Conservation (phyloP, 805 yeast genomes). For the Lachancea quebecensis region DNA sequence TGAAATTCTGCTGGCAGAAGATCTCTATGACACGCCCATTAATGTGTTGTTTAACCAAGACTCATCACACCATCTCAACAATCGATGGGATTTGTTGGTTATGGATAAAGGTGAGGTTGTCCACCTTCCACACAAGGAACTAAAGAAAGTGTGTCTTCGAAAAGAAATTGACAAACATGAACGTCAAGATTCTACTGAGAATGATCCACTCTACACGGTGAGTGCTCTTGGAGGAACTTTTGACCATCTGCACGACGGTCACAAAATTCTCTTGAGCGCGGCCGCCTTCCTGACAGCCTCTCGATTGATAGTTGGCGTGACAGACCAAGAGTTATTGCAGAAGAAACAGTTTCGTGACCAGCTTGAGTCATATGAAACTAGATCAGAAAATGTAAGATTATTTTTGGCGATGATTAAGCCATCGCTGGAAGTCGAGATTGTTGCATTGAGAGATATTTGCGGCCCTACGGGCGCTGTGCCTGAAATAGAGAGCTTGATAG, state of each 20-base stretch:
- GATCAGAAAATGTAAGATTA: constrained; percentile 41
- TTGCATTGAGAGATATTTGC: constrained; percentile 73
- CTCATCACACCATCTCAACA: background rate
- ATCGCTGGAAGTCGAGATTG: constrained; percentile 40
- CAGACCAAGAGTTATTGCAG: constrained; percentile 63
- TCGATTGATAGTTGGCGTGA: constrained; percentile 70
- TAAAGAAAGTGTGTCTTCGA: constrained; percentile 1
- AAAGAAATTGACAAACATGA: background rate
- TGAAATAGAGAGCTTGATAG: constrained; percentile 71
- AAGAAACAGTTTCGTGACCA: constrained; percentile 69
- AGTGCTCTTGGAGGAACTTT: constrained; percentile 92
- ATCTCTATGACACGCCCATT: constrained; percentile 18
- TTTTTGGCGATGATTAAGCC: constrained; percentile 50
- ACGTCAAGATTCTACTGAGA: constrained; percentile 13
- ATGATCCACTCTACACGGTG: constrained; percentile 28
- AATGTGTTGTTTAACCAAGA: constrained; percentile 17
- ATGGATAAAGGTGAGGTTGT: background rate
- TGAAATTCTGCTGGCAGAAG: constrained; percentile 17
- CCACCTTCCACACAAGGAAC: background rate
- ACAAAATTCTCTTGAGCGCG: constrained; percentile 71
- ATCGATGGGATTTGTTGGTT: constrained; percentile 1
- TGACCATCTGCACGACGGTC: constrained; percentile 95
- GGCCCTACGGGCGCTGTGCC: constrained; percentile 84
- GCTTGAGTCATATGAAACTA: constrained; percentile 48
- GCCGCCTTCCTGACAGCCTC: constrained; percentile 54